Percentiles rank a stretch among this genome's conserved stretches.
phyloP scores from a whole-genome alignment of 169 alveolate species.

The Cryptosporidium andersoni region DNA sequence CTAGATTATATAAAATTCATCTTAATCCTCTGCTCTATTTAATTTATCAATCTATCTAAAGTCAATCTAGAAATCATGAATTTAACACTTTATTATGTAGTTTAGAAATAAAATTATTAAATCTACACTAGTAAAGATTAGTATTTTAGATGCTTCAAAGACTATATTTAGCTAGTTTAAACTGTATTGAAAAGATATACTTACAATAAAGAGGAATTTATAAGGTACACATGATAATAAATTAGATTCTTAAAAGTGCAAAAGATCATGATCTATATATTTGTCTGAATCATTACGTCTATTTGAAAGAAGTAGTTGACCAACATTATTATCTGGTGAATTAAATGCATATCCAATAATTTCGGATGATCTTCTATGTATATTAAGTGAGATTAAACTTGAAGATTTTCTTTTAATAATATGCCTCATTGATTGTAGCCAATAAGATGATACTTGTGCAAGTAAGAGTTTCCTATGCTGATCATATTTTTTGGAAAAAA shows the following conservation, averaged over 20 bases:
- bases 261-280: background rate
- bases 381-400: conserved; percentile 17
- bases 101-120: too few species aligned
- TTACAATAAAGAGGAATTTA: background rate
- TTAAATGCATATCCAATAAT: conserved; percentile 68
- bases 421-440: conserved; percentile 60
- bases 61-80: too few species aligned
- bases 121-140: too few species aligned
- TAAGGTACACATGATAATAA: background rate
- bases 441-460: conserved; percentile 23
- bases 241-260: too few species aligned
- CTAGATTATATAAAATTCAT: too few species aligned
- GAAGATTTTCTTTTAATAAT: conserved; percentile 32
- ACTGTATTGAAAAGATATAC: background rate
- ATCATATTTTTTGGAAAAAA: conserved; percentile 53
- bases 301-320: conserved; percentile 56
- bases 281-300: background rate
- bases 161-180: too few species aligned
- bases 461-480: conserved; percentile 36
- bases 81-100: too few species aligned
- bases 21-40: background rate
- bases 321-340: conserved; percentile 53
- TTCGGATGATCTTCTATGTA: conserved; percentile 54
- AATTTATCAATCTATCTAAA: background rate
- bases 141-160: too few species aligned